Evolutionary conservation across 495 filamentous ascomycete species (phyloP).

Genomic region (Penicillium desertorum): DNA sequence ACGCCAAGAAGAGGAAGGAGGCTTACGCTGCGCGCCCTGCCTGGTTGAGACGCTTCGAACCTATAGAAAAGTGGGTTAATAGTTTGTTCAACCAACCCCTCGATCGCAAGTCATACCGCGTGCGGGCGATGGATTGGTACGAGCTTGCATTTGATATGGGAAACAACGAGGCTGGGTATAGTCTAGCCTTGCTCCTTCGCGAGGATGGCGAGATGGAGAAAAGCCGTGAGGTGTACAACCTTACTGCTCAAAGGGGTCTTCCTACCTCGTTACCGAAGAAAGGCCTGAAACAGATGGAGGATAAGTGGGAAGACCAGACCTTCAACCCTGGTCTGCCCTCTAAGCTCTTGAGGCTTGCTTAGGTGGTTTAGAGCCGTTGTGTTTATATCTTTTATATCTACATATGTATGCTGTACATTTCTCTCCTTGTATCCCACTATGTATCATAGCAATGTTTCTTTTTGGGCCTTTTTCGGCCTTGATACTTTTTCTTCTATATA

Average conservation of each 20-base stretch:
- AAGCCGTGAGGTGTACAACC: not conserved
- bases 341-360: slow-evolving; percentile 1
- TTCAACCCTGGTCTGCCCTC: slow-evolving; percentile 1
- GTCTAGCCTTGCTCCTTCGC: slow-evolving; percentile 25
- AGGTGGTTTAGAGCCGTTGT: not conserved
- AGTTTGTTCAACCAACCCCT: slow-evolving; percentile 12
- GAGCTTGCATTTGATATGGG: slow-evolving; percentile 16
- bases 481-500: not conserved
- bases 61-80: not conserved
- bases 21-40: not conserved
- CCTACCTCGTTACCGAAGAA: not conserved
- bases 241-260: not conserved
- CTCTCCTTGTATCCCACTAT: not conserved
- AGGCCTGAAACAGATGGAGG: slow-evolving; percentile 12
- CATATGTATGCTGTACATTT: not conserved
- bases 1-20: not conserved
- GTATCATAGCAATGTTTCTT: not conserved
- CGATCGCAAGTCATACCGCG: slow-evolving; percentile 24
- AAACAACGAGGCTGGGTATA: slow-evolving; percentile 17
- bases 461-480: not conserved
- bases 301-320: slow-evolving; percentile 24
- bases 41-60: not conserved
- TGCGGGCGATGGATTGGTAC: slow-evolving; percentile 38
- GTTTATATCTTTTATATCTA: not conserved
- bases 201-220: slow-evolving; percentile 19